phyloP scores from a whole-genome alignment of 2,329 filamentous ascomycete species.

The Hymenoscyphus repandus region DNA sequence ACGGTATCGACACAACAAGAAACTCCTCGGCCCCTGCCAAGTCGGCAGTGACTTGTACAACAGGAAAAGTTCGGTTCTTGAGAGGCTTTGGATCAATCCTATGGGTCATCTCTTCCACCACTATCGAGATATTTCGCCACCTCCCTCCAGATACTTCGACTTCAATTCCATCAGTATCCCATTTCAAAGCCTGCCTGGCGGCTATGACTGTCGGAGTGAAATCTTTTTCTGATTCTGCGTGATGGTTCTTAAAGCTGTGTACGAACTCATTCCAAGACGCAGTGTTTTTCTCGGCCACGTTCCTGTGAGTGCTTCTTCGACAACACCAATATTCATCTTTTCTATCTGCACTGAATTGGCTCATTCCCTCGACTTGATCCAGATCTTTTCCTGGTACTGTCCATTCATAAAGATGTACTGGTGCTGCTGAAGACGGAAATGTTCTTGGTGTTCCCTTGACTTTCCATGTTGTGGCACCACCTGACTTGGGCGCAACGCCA shows the following conservation, averaged over 20 bases:
- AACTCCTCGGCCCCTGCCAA: conserved; percentile 43
- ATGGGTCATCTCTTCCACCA: conserved; percentile 62
- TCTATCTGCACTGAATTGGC: conserved; percentile 26
- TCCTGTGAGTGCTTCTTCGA: conserved; percentile 56
- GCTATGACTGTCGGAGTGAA: conserved; percentile 54
- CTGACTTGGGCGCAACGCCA: conserved; percentile 41
- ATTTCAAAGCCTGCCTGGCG: conserved; percentile 36
- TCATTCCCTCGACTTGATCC: conserved; percentile 32
- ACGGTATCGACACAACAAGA: conserved; percentile 51
- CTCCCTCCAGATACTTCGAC: conserved; percentile 32
- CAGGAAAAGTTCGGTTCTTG: conserved; percentile 59
- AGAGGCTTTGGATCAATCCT: conserved; percentile 52
- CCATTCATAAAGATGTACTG: conserved; percentile 49
- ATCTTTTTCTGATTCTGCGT: conserved; percentile 49
- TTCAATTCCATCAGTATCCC: conserved; percentile 41
- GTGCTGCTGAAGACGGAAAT: conserved; percentile 43
- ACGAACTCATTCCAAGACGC: conserved; percentile 62
- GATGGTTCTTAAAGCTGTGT: conserved; percentile 50
- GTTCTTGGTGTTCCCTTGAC: conserved; percentile 42
- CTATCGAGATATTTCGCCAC: conserved; percentile 45
- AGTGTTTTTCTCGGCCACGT: conserved; percentile 44
- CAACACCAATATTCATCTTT: conserved; percentile 57
- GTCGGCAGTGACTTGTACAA: conserved; percentile 54
- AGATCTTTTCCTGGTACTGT: conserved; percentile 42
- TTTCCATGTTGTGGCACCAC: conserved; percentile 41